Evolutionary conservation across 1,284 basidiomycete genomes (phyloP), one percentile per base, ranked within the genome.

Genomic region (Microbotryomycetes sp.): DNA sequence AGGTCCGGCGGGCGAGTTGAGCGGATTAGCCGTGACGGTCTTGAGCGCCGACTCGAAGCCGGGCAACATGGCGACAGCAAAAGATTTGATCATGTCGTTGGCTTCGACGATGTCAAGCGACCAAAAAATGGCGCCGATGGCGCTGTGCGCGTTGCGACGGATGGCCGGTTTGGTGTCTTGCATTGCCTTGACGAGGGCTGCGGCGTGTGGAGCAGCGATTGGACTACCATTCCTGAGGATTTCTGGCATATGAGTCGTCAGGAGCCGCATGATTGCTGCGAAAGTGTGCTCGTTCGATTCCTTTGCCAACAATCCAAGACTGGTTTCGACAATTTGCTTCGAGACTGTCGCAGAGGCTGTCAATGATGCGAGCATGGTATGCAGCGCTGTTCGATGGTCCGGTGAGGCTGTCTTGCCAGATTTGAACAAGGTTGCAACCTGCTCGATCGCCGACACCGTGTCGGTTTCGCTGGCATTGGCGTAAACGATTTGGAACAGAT

Each of bases 361-460:
- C 4, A 93, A 66, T 35, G 73, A 75, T 3, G 79, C 75, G 2
- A 91, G 79, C 83, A 96, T 89, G 7, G 82, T 81, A 75, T 89
- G 91, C 11, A 97, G 78, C 0, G 85, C 79, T 5, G 84, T 75
- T n/a, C 91, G 85, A 73, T 97, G 90, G 62, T 93, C 91, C 3
- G 88, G 81, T 2, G 89, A 89, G 0, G 85, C 78, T 0, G 89
- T 89, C 78, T 94, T 97, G 30, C 89, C 87, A 0, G 84, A 76
- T 71, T 87, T 86, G 4, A 89, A 87, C 0, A 90, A 79, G 16
- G 78, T 77, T 15, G 91, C 78, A 2, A 92, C 75, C 66, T 92
- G 89, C 11, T 79, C 81, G 4, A 81, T 80, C 11, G 46, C 6
- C 11, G 48, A 45, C 5, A 18, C 21, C 41, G 49, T 74, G 16